Conservation (phyloP, 176 grass and related monocot genomes). For the Oryza coarctata region DNA sequence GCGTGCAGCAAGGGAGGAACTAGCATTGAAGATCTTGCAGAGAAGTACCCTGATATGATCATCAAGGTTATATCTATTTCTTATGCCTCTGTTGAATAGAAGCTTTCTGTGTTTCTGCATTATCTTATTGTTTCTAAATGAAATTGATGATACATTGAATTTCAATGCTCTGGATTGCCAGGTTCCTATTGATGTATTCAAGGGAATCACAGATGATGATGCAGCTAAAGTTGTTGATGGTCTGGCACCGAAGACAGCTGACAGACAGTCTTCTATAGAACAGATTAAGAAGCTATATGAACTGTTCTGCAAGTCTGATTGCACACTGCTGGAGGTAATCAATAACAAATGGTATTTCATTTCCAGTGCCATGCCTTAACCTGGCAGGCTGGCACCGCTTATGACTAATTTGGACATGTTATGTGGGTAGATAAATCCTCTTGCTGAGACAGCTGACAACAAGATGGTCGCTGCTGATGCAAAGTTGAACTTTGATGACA, state of each 20-base stretch:
- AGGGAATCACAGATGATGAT: constrained; percentile 95
- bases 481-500: constrained; percentile 99
- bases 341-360: neutral
- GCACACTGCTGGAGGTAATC: constrained; percentile 89
- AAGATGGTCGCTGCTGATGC: constrained; percentile 96
- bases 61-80: constrained; percentile 67
- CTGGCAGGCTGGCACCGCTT: neutral
- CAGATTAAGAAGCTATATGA: constrained; percentile 98
- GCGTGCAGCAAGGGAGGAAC: constrained; percentile 94
- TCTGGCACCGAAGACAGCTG: constrained; percentile 74
- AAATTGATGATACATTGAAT: constrained; percentile 16
- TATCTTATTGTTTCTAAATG: neutral
- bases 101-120: neutral
- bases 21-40: constrained; percentile 98
- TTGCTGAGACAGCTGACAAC: constrained; percentile 90
- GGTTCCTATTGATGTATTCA: constrained; percentile 98
- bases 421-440: constrained; percentile 88
- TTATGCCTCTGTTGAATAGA: neutral
- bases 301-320: constrained; percentile 80
- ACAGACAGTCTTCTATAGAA: constrained; percentile 83
- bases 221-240: constrained; percentile 98
- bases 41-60: constrained; percentile 96
- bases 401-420: constrained; percentile 41
- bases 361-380: neutral
- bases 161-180: constrained; percentile 37